A percentile compares a stretch with the other conserved stretches of the same genome.
These are phyloP conservation scores for Globisporangium splendens DNA, from an alignment of 352 stramenopile genomes.

Conservation along the genomic window DNA sequence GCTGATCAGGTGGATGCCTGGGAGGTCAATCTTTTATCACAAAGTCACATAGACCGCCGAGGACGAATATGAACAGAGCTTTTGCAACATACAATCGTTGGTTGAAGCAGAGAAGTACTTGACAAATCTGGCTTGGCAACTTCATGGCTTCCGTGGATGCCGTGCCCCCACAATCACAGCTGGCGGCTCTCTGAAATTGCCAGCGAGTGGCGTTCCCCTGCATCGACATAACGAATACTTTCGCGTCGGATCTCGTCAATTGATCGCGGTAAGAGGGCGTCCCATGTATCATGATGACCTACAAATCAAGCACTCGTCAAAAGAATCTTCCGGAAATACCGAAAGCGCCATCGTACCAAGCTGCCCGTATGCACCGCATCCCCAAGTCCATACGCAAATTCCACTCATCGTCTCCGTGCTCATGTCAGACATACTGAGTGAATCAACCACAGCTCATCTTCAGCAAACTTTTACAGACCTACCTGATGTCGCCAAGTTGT, in stretches of 20 bases:
- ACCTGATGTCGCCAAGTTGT: conserved; percentile 74
- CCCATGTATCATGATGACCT: conserved; percentile 77
- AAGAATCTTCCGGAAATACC: neutral
- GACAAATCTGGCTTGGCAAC: conserved; percentile 32
- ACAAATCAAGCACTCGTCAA: neutral
- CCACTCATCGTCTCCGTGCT: conserved; percentile 47
- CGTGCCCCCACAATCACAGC: conserved; percentile 77
- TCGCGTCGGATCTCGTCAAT: conserved; percentile 66
- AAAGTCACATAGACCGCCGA: neutral
- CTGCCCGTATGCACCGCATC: conserved; percentile 53
- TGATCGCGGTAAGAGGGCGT: conserved; percentile 46
- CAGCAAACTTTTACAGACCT: neutral
- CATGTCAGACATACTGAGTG: neutral
- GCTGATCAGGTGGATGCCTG: conserved; percentile 48
- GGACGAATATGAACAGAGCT: neutral
- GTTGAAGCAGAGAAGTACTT: conserved; percentile 51
- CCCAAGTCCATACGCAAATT: conserved; percentile 74
- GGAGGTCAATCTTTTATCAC: conserved; percentile 36
- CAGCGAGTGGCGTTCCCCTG: conserved; percentile 63
- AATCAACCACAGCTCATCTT: neutral
- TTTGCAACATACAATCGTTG: conserved; percentile 33
- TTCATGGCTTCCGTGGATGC: conserved; percentile 53
- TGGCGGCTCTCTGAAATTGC: conserved; percentile 55
- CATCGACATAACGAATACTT: conserved; percentile 55
- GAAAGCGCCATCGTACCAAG: conserved; percentile 31